Conservation (phyloP, 129 eudicot genomes). For the Dittrichia graveolens region DNA sequence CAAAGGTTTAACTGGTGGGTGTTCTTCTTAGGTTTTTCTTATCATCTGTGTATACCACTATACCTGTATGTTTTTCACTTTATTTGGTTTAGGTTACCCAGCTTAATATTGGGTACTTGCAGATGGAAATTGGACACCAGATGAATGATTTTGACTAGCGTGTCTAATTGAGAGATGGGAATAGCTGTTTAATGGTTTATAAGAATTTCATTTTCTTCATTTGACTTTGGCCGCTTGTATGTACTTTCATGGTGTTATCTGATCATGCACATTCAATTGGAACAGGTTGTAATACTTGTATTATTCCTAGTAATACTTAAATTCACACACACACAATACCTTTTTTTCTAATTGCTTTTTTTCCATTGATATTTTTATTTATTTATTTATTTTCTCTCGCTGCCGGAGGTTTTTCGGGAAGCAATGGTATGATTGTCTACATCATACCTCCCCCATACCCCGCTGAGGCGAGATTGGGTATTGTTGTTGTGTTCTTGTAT, state of each 20-base stretch:
- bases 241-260: neutral
- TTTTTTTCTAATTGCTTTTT: too few relatives aligned
- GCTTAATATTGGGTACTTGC: neutral
- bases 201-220: neutral
- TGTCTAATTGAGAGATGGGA: too few relatives aligned
- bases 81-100: neutral
- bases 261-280: neutral
- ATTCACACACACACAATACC: too few relatives aligned
- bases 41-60: neutral
- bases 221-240: neutral
- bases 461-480: too few relatives aligned
- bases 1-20: neutral
- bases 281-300: neutral
- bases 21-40: too few relatives aligned
- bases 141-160: too few relatives aligned
- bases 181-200: neutral
- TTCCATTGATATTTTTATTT: neutral
- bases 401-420: too few relatives aligned
- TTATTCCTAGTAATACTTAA: too few relatives aligned
- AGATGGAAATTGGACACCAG: neutral
- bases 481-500: neutral
- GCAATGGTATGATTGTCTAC: too few relatives aligned
- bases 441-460: too few relatives aligned
- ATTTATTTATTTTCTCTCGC: neutral
- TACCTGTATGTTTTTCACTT: neutral